phyloP scores from a whole-genome alignment of 305 asterid genomes.

The Fraxinus sp. region DNA sequence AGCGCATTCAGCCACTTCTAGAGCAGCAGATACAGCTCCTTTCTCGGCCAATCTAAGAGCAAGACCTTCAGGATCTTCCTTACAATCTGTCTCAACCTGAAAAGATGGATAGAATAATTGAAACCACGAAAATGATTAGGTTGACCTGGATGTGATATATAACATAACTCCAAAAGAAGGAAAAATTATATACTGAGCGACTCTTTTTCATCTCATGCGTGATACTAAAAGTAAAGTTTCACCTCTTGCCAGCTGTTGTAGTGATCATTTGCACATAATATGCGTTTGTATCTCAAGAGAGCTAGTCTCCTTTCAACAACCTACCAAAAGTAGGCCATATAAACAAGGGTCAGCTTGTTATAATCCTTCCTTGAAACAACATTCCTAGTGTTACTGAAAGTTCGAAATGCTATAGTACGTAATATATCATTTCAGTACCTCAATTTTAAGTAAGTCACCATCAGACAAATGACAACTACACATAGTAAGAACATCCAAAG shows the following conservation, averaged over 20 bases:
- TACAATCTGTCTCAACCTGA: slow-evolving; percentile 89
- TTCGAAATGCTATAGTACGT: slow-evolving; percentile 10
- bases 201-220: slow-evolving; percentile 23
- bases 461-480: slow-evolving; percentile 84
- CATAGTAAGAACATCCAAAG: slow-evolving; percentile 94
- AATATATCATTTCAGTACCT: slow-evolving; percentile 49
- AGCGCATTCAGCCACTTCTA: slow-evolving; percentile 96
- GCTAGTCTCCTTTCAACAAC: slow-evolving; percentile 84
- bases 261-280: slow-evolving; percentile 87
- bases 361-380: slow-evolving; percentile 18
- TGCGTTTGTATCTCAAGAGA: slow-evolving; percentile 80
- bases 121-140: slow-evolving; percentile 15
- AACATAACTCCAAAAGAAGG: slow-evolving; percentile 18
- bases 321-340: slow-evolving; percentile 38
- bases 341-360: slow-evolving; percentile 27
- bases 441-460: slow-evolving; percentile 61
- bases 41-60: slow-evolving; percentile 98
- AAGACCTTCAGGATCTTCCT: slow-evolving; percentile 98
- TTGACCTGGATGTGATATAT: background rate
- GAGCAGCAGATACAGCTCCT: slow-evolving; percentile 95
- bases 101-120: slow-evolving; percentile 18
- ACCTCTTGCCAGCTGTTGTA: slow-evolving; percentile 98
- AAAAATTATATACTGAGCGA: background rate
- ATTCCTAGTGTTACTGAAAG: slow-evolving; percentile 14
- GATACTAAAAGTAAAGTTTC: slow-evolving; percentile 25